phyloP scores from a whole-genome alignment of 345 rosid species.

The Lumnitzera littorea region DNA sequence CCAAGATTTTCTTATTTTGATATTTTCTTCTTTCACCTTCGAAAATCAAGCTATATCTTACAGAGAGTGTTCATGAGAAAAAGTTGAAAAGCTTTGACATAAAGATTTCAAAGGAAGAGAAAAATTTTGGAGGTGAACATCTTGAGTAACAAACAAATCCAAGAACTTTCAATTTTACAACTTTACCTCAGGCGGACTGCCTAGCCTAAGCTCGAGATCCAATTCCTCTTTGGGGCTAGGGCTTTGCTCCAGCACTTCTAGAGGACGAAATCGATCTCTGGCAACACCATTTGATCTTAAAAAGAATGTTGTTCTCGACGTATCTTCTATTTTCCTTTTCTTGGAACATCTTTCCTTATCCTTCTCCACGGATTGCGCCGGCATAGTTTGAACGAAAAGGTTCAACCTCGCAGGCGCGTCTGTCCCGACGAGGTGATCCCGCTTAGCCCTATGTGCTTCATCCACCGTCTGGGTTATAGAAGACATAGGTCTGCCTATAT shows the following conservation, averaged over 20 bases:
- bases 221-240: constrained; percentile 45
- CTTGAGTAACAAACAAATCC: constrained; percentile 12
- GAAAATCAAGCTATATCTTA: constrained; percentile 13
- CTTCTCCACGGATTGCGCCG: constrained; percentile 19
- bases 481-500: constrained; percentile 1
- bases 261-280: constrained; percentile 21
- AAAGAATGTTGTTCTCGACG: constrained; percentile 36
- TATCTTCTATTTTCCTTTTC: constrained; percentile 37
- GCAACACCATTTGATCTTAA: constrained; percentile 31
- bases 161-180: constrained; percentile 13
- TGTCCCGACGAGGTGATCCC: constrained; percentile 32
- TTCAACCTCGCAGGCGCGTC: constrained; percentile 62
- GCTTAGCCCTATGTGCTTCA: constrained; percentile 23
- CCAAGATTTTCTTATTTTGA: constrained; percentile 3
- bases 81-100: constrained; percentile 10
- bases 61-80: constrained; percentile 18
- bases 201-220: constrained; percentile 97
- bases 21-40: constrained; percentile 19
- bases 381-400: constrained; percentile 39
- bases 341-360: constrained; percentile 32
- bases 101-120: not conserved
- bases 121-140: constrained; percentile 4
- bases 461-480: not conserved
- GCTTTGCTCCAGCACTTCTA: constrained; percentile 30
- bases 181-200: constrained; percentile 51